Evolutionary conservation across 2,329 filamentous ascomycete genomes (phyloP).

Genomic region (Scytalidium sp.): DNA sequence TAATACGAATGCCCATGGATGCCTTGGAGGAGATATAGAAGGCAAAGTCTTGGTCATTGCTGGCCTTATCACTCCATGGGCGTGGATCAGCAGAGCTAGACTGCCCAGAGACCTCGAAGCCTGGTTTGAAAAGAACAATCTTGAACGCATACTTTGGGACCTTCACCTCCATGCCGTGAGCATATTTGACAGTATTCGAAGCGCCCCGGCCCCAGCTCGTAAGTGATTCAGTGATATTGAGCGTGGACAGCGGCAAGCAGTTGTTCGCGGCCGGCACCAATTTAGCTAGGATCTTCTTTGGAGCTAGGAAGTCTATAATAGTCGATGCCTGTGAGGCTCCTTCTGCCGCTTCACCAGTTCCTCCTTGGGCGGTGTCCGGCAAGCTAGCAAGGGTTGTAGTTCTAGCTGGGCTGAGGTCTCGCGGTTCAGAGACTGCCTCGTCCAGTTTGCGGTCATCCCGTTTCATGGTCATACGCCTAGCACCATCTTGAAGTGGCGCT

Average conservation of each 20-base stretch:
- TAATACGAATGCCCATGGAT: constrained; percentile 72
- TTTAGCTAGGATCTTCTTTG: constrained; percentile 55
- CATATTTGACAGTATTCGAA: constrained; percentile 66
- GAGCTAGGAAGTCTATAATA: constrained; percentile 20
- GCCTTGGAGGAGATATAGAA: constrained; percentile 80
- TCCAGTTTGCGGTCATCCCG: constrained; percentile 25
- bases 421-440: constrained; percentile 1
- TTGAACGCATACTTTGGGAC: constrained; percentile 82
- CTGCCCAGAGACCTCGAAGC: constrained; percentile 53
- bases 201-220: constrained; percentile 75
- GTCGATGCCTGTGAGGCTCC: background rate
- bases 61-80: constrained; percentile 9
- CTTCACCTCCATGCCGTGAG: constrained; percentile 59
- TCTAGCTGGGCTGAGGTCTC: background rate
- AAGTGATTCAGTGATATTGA: constrained; percentile 64
- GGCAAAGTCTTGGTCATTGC: constrained; percentile 37
- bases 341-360: background rate
- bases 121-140: constrained; percentile 69
- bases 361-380: constrained; percentile 10
- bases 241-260: constrained; percentile 55
- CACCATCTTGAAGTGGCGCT: constrained; percentile 20
- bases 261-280: constrained; percentile 67
- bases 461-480: constrained; percentile 20
- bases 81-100: constrained; percentile 35
- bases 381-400: background rate